Evolutionary conservation across 306 rosid genomes (phyloP).

Genomic region (Ormosia semicastrata): DNA sequence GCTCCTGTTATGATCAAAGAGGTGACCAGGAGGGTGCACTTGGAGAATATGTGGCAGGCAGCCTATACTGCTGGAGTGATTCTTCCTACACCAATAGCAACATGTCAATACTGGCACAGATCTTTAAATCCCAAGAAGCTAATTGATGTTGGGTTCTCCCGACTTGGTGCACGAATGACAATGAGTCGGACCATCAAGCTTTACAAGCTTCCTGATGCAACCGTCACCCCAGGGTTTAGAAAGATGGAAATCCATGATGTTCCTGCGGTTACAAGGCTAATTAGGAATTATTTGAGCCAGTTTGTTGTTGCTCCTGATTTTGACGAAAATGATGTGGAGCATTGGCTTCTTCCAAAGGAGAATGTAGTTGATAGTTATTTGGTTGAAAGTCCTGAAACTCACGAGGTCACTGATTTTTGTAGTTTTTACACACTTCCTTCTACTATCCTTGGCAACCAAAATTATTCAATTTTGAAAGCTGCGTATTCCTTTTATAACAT

Average conservation of each 20-base stretch:
- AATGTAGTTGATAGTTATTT: constrained; percentile 79
- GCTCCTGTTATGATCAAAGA: constrained; percentile 99
- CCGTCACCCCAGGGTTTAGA: constrained; percentile 82
- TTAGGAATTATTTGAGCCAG: constrained; percentile 68
- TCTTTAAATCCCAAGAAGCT: constrained; percentile 93
- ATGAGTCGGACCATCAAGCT: constrained; percentile 95
- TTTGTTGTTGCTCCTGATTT: constrained; percentile 84
- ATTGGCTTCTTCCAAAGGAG: constrained; percentile 91
- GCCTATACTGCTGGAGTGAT: constrained; percentile 95
- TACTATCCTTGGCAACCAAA: constrained; percentile 55
- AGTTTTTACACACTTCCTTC: constrained; percentile 97
- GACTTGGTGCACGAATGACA: constrained; percentile 98
- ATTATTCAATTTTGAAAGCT: constrained; percentile 52
- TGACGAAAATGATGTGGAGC: constrained; percentile 89
- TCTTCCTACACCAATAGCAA: constrained; percentile 88
- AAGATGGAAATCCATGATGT: constrained; percentile 86
- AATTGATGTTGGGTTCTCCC: constrained; percentile 94
- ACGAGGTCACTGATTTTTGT: constrained; percentile 88
- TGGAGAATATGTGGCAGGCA: constrained; percentile 96
- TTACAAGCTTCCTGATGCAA: constrained; percentile 83
- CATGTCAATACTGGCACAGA: constrained; percentile 97
- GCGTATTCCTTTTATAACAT: constrained; percentile 68
- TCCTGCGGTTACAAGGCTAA: constrained; percentile 86
- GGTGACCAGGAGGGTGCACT: constrained; percentile 94
- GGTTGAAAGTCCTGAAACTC: constrained; percentile 89